Conservation (phyloP, 805 yeast genomes). For the Barnettozyma wickerhamii region DNA sequence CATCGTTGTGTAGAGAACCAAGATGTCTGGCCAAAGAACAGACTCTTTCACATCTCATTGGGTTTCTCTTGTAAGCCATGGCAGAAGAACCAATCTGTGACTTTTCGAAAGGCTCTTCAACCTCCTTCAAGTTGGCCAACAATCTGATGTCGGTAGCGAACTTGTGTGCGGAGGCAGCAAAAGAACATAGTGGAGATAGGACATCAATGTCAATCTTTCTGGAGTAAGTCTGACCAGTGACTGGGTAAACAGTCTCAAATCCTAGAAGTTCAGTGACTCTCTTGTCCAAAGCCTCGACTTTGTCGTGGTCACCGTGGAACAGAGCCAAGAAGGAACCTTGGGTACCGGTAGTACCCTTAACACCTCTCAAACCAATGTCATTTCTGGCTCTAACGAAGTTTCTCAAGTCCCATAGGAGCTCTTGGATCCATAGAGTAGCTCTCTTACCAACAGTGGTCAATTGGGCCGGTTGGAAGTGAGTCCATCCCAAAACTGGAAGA, state of each 20-base stretch:
- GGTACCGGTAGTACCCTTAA: constrained; percentile 98
- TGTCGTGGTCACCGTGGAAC: constrained; percentile 95
- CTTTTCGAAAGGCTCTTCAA: constrained; percentile 98
- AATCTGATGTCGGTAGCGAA: constrained; percentile 96
- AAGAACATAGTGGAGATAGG: constrained; percentile 85
- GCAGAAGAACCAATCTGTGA: constrained; percentile 98
- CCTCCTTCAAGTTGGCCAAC: constrained; percentile 92
- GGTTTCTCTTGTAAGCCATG: constrained; percentile 99
- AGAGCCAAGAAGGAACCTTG: constrained; percentile 94
- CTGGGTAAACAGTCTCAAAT: constrained; percentile 92
- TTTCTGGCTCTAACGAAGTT: constrained; percentile 94
- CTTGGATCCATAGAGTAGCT: constrained; percentile 97
- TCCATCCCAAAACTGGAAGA: constrained; percentile 97
- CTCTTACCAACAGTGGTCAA: constrained; percentile 98
- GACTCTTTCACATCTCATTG: constrained; percentile 98
- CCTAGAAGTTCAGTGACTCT: constrained; percentile 92
- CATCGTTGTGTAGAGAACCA: constrained; percentile 87
- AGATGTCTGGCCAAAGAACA: constrained; percentile 97
- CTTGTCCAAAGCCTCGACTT: constrained; percentile 88
- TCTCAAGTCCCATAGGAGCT: constrained; percentile 94
- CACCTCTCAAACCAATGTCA: constrained; percentile 95
- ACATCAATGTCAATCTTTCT: constrained; percentile 97
- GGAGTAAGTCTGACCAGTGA: constrained; percentile 98
- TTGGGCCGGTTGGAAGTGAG: constrained; percentile 99
- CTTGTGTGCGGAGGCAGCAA: constrained; percentile 96